A percentile compares a stretch with the other conserved stretches of the same genome.
These are phyloP conservation scores for Platismatia glauca DNA, from an alignment of 495 filamentous ascomycete genomes.

Conservation along the genomic window DNA sequence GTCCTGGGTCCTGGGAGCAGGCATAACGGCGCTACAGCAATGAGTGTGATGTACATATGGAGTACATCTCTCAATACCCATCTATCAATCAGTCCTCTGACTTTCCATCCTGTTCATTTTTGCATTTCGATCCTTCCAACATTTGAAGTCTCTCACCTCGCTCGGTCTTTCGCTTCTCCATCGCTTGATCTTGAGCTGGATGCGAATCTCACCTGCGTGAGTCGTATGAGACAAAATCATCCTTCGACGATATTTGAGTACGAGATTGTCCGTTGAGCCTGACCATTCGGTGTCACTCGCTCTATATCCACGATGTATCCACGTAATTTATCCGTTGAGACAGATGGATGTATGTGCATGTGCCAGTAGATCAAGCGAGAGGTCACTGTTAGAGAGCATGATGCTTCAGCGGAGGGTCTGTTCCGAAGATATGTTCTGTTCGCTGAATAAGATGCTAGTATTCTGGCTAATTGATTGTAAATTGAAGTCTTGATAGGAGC, in stretches of 20 bases:
- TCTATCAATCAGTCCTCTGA: neutral
- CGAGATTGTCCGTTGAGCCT: constrained; percentile 29
- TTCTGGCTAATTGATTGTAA: neutral
- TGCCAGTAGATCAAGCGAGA: neutral
- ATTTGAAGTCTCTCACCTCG: constrained; percentile 44
- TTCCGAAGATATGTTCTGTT: neutral
- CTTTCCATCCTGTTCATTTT: constrained; percentile 22
- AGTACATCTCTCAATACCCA: neutral
- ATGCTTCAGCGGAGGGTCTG: neutral
- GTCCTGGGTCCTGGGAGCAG: neutral
- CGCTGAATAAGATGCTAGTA: neutral
- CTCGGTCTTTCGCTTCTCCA: constrained; percentile 39
- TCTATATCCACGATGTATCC: constrained; percentile 32
- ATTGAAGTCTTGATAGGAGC: neutral
- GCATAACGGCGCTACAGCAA: neutral
- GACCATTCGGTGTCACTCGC: constrained; percentile 6
- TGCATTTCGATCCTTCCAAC: constrained; percentile 20
- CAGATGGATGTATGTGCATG: constrained; percentile 17
- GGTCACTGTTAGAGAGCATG: neutral
- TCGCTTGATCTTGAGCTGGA: constrained; percentile 52
- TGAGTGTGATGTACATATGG: neutral
- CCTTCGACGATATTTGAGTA: constrained; percentile 48
- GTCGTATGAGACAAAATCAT: constrained; percentile 44
- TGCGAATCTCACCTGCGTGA: constrained; percentile 27
- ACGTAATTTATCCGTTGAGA: constrained; percentile 47